A percentile compares a stretch with the other conserved stretches of the same genome.
Evolutionary conservation across 257 asterid genomes (phyloP).

Genomic region (Dorcoceras hygrometricum): DNA sequence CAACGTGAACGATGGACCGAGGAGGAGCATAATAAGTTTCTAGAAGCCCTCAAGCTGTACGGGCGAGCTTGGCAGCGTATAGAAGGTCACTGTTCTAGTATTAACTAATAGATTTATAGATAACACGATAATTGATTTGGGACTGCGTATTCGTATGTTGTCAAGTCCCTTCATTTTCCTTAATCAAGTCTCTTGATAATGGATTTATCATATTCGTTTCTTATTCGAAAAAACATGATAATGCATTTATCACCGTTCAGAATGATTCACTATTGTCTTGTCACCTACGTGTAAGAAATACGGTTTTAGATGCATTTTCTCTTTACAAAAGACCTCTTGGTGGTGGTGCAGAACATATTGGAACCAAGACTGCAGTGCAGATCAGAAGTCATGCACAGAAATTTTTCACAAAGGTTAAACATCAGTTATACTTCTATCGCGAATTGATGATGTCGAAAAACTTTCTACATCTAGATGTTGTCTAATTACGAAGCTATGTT

Average conservation of each 20-base stretch:
- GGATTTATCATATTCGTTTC: not conserved
- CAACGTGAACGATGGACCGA: conserved; percentile 99
- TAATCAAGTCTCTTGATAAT: conserved; percentile 2
- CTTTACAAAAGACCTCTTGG: conserved; percentile 44
- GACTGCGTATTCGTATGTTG: conserved; percentile 18
- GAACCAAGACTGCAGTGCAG: conserved; percentile 99
- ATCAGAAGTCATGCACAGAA: conserved; percentile 99
- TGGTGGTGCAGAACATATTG: conserved; percentile 88
- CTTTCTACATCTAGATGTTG: conserved; percentile 21
- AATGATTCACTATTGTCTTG: conserved; percentile 6
- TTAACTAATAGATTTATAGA: conserved; percentile 17
- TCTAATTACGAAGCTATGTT: conserved; percentile 14
- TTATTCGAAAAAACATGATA: too few species aligned
- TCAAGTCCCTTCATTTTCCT: conserved; percentile 11
- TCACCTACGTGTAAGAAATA: conserved; percentile 22
- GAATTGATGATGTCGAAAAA: conserved; percentile 15
- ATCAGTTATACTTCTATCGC: conserved; percentile 38
- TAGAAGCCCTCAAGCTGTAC: conserved; percentile 89
- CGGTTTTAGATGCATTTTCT: conserved; percentile 31
- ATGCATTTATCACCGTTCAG: not conserved
- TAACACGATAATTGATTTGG: conserved; percentile 1
- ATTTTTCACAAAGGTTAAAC: conserved; percentile 88
- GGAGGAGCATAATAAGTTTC: conserved; percentile 89
- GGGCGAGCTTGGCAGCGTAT: conserved; percentile 99
- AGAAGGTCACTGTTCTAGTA: conserved; percentile 58